Evolutionary conservation across 148 eudicot species (phyloP), one percentile per base, ranked within the genome.

Genomic region (Cornus florida): DNA sequence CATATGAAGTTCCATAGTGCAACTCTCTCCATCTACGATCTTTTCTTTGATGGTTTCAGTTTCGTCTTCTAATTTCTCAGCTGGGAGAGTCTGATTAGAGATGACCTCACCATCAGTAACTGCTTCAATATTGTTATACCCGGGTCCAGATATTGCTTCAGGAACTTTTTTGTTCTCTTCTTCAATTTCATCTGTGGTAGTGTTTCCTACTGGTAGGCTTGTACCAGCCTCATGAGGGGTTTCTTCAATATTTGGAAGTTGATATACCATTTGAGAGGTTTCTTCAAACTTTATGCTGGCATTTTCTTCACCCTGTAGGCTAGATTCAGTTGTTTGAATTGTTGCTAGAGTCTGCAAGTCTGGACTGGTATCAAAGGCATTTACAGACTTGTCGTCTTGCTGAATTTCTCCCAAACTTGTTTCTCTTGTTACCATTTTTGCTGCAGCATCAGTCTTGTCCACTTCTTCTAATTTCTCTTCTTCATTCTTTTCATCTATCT

Each of bases 401-500:
- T 74, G 78, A 66, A 48, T 28, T 70, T 68, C 72, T 16, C 67
- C 73, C 48, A 72, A 69, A 74, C 72, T 82, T 38, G 81, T 77
- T 67, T 31, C 75, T 70, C 11, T 35, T n/a, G 38, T 33, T 39
- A 16, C 10, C 3, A 59, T 59, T 53, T 64, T 33, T 24, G 60
- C 22, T 78, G 78, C 71, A 48, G 22, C 23, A 59, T 81, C 3
- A 33, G 35, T 33, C 35, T 33, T 33, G 35, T 33, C 35, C 35
- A 33, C 35, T 1, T 33, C 35, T 33, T 33, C 3, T 33, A 33
- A 1, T n/a, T 56, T 69, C 6, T 53, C 71, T 70, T 75, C 39
- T 35, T 85, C 69, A 22, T 59, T 75, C 43, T 78, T 73, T 67
- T 74, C 84, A 43, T 81, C 75, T 19, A 38, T 67, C 39, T 76